Conservation (phyloP, 768 basidiomycete genomes). For the Suillus subaureus region DNA sequence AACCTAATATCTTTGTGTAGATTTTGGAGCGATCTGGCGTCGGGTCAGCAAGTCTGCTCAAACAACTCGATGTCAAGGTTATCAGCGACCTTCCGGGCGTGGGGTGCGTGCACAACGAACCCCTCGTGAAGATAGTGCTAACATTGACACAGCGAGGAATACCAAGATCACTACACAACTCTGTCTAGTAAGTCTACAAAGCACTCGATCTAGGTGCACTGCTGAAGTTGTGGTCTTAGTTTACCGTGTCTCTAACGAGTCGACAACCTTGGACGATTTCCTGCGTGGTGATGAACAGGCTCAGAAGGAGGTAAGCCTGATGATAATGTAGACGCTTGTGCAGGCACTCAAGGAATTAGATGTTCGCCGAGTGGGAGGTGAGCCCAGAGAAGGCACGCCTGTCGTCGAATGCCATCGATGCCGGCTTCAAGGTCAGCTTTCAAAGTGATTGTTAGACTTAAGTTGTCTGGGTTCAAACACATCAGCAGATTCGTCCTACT, state of each 20-base stretch:
- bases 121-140: neutral
- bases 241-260: slow-evolving; percentile 69
- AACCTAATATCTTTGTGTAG: slow-evolving; percentile 23
- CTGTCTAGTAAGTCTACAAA: slow-evolving; percentile 48
- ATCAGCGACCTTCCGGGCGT: slow-evolving; percentile 74
- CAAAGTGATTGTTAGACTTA: neutral
- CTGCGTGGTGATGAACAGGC: slow-evolving; percentile 63
- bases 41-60: slow-evolving; percentile 53
- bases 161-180: slow-evolving; percentile 77
- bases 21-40: slow-evolving; percentile 77
- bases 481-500: slow-evolving; percentile 61
- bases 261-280: slow-evolving; percentile 66
- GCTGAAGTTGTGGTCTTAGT: slow-evolving; percentile 38
- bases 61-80: slow-evolving; percentile 59
- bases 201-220: neutral
- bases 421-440: slow-evolving; percentile 62
- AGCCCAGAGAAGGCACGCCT: slow-evolving; percentile 70
- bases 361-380: slow-evolving; percentile 66
- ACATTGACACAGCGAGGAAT: slow-evolving; percentile 52
- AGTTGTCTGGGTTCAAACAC: slow-evolving; percentile 3
- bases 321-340: neutral
- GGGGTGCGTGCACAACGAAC: slow-evolving; percentile 43
- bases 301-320: slow-evolving; percentile 48
- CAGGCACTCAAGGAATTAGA: slow-evolving; percentile 25
- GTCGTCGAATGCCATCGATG: slow-evolving; percentile 73